Evolutionary conservation across 352 stramenopile genomes (phyloP).

Genomic region (Globisporangium canariense): DNA sequence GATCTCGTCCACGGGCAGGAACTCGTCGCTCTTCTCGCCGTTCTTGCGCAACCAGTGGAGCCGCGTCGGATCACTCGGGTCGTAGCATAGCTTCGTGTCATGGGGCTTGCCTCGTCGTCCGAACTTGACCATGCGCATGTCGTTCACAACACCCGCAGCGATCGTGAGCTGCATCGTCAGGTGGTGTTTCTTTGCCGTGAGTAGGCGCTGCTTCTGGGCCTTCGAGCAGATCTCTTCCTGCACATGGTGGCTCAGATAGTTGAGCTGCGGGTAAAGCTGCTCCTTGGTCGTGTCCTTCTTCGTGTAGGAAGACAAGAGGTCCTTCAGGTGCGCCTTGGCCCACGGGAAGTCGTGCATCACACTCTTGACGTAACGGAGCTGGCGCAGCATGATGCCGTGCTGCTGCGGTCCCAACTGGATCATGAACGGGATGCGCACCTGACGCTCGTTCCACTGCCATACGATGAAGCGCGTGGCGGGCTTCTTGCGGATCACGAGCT

Average conservation of each 20-base stretch:
- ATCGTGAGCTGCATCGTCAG: constrained; percentile 61
- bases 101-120: constrained; percentile 68
- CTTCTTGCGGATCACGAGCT: constrained; percentile 66
- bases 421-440: constrained; percentile 43
- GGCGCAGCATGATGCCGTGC: constrained; percentile 75
- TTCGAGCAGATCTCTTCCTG: constrained; percentile 47
- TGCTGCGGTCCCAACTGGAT: constrained; percentile 68
- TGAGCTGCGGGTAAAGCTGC: constrained; percentile 74
- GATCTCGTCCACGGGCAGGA: constrained; percentile 49
- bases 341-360: constrained; percentile 84
- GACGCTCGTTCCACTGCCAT: constrained; percentile 65
- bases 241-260: constrained; percentile 62
- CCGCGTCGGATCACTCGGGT: constrained; percentile 56
- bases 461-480: constrained; percentile 39
- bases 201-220: constrained; percentile 39
- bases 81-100: constrained; percentile 66
- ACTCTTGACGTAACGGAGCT: constrained; percentile 79
- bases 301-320: constrained; percentile 65
- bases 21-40: constrained; percentile 65
- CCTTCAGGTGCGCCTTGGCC: constrained; percentile 67
- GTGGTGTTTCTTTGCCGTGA: constrained; percentile 56
- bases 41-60: constrained; percentile 79
- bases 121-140: constrained; percentile 66
- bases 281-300: constrained; percentile 74
- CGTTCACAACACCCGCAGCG: constrained; percentile 61